phyloP scores from a whole-genome alignment of 2,329 filamentous ascomycete species.

The Malbranchea cinnamomea region DNA sequence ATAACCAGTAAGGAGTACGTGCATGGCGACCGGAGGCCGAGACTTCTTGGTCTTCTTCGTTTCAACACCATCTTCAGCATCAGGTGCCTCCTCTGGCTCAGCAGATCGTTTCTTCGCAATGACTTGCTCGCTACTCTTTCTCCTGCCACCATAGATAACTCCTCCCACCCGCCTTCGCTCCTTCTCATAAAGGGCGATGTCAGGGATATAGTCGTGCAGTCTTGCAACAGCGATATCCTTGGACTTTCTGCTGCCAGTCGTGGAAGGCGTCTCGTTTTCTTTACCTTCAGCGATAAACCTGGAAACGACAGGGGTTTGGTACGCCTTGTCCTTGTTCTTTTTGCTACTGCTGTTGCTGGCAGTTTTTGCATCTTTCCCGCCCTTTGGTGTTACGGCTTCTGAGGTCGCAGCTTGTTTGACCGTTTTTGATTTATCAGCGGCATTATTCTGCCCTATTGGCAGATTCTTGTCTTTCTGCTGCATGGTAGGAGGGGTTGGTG shows the following conservation, averaged over 20 bases:
- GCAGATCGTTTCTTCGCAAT: conserved; percentile 25
- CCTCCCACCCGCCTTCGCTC: conserved; percentile 72
- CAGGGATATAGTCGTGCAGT: conserved; percentile 62
- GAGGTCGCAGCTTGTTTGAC: not conserved
- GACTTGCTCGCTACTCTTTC: conserved; percentile 23
- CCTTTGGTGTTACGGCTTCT: conserved; percentile 10
- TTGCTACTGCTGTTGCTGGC: conserved; percentile 17
- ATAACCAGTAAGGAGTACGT: conserved; percentile 71
- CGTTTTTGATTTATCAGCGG: not conserved
- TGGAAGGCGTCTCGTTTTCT: conserved; percentile 69
- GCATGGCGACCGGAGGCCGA: conserved; percentile 52
- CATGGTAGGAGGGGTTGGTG: conserved; percentile 19
- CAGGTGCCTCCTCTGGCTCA: conserved; percentile 33
- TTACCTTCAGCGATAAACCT: conserved; percentile 47
- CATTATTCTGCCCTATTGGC: not conserved
- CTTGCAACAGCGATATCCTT: conserved; percentile 70
- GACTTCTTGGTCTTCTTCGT: conserved; percentile 48
- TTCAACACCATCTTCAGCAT: conserved; percentile 36
- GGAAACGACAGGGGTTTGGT: conserved; percentile 39
- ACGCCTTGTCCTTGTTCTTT: conserved; percentile 17
- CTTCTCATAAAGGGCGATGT: conserved; percentile 83
- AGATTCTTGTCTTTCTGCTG: conserved; percentile 22
- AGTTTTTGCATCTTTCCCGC: conserved; percentile 13
- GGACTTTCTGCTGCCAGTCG: conserved; percentile 67
- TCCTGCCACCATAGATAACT: conserved; percentile 43